These are phyloP conservation scores for Sporobolus alterniflorus DNA, from an alignment of 202 grass and related monocot species.

Conservation along the genomic window DNA sequence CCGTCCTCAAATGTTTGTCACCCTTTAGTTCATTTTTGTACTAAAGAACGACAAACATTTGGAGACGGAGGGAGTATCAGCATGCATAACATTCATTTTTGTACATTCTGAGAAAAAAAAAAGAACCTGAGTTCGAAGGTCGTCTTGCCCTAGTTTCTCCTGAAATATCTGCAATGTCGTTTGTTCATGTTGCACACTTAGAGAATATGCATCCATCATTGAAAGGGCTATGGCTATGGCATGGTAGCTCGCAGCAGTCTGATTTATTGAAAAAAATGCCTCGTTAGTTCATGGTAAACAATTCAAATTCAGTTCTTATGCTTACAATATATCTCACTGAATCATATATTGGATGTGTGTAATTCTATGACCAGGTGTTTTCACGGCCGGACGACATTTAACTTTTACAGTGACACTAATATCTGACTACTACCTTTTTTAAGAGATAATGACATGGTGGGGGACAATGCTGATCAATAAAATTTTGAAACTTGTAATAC, in stretches of 20 bases:
- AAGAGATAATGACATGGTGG: not conserved
- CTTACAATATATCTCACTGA: conserved; percentile 19
- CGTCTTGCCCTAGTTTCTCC: conserved; percentile 91
- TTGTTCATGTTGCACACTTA: conserved; percentile 98
- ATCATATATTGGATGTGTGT: not conserved
- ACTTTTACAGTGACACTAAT: not conserved
- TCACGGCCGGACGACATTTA: not conserved
- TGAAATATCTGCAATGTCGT: conserved; percentile 98
- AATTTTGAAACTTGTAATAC: not conserved
- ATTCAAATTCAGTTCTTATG: conserved; percentile 15
- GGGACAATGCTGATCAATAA: conserved; percentile 10
- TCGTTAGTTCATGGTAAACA: conserved; percentile 38
- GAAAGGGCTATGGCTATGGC: conserved; percentile 99
- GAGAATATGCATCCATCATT: conserved; percentile 95
- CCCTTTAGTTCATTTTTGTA: too few species aligned
- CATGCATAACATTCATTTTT: conserved; percentile 8
- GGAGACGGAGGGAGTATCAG: too few species aligned
- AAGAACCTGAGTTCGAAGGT: conserved; percentile 95
- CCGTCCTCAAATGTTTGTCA: too few species aligned
- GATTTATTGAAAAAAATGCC: conserved; percentile 40
- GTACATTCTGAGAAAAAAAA: conserved; percentile 25
- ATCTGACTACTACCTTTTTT: not conserved
- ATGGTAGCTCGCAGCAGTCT: conserved; percentile 99
- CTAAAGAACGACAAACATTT: too few species aligned
- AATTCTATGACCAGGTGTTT: not conserved